These are phyloP conservation scores for Eutrema japonicum DNA, from an alignment of 345 rosid genomes.

Conservation along the genomic window DNA sequence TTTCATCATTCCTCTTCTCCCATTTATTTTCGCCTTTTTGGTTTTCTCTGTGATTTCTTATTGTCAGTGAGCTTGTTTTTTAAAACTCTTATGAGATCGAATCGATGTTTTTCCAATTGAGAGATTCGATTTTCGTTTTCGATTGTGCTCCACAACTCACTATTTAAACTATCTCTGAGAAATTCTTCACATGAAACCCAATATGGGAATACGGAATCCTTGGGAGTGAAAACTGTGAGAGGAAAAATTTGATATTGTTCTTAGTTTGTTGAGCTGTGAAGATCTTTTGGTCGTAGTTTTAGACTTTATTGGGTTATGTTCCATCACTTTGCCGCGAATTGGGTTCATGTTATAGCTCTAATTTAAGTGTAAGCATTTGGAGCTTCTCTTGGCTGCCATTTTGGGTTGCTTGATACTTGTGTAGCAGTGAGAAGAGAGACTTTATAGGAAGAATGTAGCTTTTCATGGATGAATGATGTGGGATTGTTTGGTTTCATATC, in stretches of 20 bases:
- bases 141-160: not conserved
- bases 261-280: slow-evolving; percentile 6
- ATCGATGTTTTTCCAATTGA: not conserved
- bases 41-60: not conserved
- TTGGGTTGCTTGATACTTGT: no score
- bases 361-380: no score
- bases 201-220: not conserved
- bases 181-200: not conserved
- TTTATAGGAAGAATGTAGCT: not conserved
- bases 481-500: not conserved
- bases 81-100: slow-evolving; percentile 2
- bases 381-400: no score
- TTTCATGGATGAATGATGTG: slow-evolving; percentile 1
- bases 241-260: slow-evolving; percentile 2
- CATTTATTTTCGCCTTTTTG: not conserved
- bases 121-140: not conserved
- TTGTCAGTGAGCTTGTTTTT: slow-evolving; percentile 2
- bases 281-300: not conserved
- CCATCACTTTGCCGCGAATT: slow-evolving; percentile 7
- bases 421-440: not conserved
- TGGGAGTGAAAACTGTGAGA: not conserved
- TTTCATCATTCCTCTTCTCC: not conserved
- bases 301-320: not conserved
- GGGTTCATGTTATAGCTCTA: slow-evolving; percentile 16
- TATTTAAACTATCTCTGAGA: not conserved